phyloP scores from a whole-genome alignment of 2,329 filamentous ascomycete species.

The Stemphylium lycopersici region DNA sequence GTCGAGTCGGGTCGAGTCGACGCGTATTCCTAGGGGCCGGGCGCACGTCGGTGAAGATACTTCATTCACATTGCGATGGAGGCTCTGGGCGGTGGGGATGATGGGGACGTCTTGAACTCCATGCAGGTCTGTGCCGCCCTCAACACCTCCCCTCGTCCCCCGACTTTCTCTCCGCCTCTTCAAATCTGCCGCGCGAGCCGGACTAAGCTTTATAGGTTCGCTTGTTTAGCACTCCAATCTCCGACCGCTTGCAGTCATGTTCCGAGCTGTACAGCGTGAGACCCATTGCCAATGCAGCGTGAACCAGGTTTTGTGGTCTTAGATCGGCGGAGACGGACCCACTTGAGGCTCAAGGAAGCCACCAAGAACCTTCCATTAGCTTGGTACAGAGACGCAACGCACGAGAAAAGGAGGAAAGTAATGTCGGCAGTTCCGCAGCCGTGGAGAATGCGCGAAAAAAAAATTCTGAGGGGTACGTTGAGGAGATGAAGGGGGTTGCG shows the following conservation, averaged over 20 bases:
- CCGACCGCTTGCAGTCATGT: slow-evolving; percentile 1
- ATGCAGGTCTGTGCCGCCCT: slow-evolving; percentile 16
- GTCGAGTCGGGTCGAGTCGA: neutral
- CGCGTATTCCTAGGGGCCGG: slow-evolving; percentile 3
- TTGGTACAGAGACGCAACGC: slow-evolving; percentile 9
- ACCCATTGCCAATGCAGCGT: slow-evolving; percentile 7
- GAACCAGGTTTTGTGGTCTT: slow-evolving; percentile 8
- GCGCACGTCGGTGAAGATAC: slow-evolving; percentile 12
- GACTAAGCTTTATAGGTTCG: slow-evolving; percentile 2
- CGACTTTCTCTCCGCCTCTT: slow-evolving; percentile 16
- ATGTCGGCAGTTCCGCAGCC: slow-evolving; percentile 12
- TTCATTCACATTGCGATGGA: slow-evolving; percentile 5
- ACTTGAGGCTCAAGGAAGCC: slow-evolving; percentile 18
- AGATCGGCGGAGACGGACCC: slow-evolving; percentile 11
- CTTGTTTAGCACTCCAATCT: slow-evolving; percentile 8
- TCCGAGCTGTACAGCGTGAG: neutral
- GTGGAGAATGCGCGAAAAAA: slow-evolving; percentile 9
- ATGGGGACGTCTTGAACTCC: slow-evolving; percentile 5
- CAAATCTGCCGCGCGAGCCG: slow-evolving; percentile 16
- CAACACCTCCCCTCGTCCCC: slow-evolving; percentile 7
- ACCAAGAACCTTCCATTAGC: slow-evolving; percentile 13
- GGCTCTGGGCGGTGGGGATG: slow-evolving; percentile 17
- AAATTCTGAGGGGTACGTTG: slow-evolving; percentile 8
- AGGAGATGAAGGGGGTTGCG: slow-evolving; percentile 11
- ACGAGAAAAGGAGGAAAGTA: slow-evolving; percentile 5